phyloP scores from a whole-genome alignment of 495 filamentous ascomycete genomes.

The Usnea hakonensis region DNA sequence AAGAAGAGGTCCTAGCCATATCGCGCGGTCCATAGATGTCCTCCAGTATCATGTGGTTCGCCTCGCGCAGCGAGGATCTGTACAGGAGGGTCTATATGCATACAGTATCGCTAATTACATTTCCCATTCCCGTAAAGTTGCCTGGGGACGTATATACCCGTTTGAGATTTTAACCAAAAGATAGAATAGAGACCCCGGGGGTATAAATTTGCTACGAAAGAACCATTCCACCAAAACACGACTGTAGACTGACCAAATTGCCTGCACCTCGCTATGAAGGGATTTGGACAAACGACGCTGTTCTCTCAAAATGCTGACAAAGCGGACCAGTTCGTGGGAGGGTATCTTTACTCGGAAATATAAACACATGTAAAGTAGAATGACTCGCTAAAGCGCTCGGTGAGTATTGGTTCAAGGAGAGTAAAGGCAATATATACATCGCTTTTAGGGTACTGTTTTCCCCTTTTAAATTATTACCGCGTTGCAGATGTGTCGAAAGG shows the following conservation, averaged over 20 bases:
- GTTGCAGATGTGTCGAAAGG: constrained; percentile 18
- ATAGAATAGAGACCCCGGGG: not conserved
- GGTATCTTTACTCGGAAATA: constrained; percentile 20
- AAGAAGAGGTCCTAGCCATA: not conserved
- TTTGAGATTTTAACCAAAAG: not conserved
- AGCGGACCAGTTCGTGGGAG: constrained; percentile 9
- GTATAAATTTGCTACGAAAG: not conserved
- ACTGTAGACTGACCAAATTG: not conserved
- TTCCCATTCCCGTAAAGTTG: not conserved
- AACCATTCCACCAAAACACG: constrained; percentile 6
- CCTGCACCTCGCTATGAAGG: not conserved
- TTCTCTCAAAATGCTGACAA: constrained; percentile 16
- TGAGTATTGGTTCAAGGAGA: not conserved
- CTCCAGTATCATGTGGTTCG: not conserved
- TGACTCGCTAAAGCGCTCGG: constrained; percentile 23
- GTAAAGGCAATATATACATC: constrained; percentile 10
- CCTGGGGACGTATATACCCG: constrained; percentile 7
- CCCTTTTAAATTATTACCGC: not conserved
- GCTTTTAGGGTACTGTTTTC: constrained; percentile 5
- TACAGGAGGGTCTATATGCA: not conserved
- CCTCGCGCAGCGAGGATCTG: not conserved
- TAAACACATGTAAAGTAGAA: constrained; percentile 13
- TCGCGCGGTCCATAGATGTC: not conserved
- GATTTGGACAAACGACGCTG: constrained; percentile 8
- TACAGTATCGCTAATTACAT: not conserved